Evolutionary conservation across 352 stramenopile species (phyloP).

Genomic region (Phytophthora pisi): DNA sequence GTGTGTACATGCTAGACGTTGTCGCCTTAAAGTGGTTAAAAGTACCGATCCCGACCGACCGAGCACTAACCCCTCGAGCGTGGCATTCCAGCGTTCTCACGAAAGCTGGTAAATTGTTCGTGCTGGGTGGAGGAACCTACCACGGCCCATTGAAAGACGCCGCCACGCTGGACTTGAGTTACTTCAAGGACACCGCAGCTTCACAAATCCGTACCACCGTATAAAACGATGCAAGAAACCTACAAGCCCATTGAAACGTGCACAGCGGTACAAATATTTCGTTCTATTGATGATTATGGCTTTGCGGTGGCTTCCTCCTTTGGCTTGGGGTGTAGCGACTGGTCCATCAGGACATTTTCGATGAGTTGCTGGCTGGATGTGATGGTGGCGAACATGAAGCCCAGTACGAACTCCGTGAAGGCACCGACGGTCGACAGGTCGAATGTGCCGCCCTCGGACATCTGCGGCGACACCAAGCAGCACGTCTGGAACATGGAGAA

Average conservation of each 20-base stretch:
- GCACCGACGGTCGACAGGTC: constrained; percentile 35
- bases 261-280: too few species aligned
- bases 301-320: neutral
- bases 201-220: constrained; percentile 1
- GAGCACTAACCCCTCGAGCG: constrained; percentile 46
- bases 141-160: constrained; percentile 60
- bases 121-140: constrained; percentile 68
- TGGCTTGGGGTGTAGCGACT: constrained; percentile 22
- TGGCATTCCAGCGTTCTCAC: constrained; percentile 73
- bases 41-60: constrained; percentile 42
- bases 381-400: constrained; percentile 42
- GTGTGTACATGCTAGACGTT: constrained; percentile 65
- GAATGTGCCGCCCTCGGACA: constrained; percentile 30
- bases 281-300: neutral
- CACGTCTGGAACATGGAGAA: constrained; percentile 48
- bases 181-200: constrained; percentile 32
- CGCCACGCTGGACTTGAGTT: constrained; percentile 52
- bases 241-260: too few species aligned
- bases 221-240: neutral
- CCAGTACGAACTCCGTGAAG: constrained; percentile 45
- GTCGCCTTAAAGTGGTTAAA: constrained; percentile 49
- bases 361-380: constrained; percentile 44
- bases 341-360: constrained; percentile 47
- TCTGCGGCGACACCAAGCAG: constrained; percentile 41
- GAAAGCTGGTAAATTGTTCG: constrained; percentile 40